Evolutionary conservation across 768 basidiomycete genomes (phyloP).

Genomic region (Lactarius evosmus): DNA sequence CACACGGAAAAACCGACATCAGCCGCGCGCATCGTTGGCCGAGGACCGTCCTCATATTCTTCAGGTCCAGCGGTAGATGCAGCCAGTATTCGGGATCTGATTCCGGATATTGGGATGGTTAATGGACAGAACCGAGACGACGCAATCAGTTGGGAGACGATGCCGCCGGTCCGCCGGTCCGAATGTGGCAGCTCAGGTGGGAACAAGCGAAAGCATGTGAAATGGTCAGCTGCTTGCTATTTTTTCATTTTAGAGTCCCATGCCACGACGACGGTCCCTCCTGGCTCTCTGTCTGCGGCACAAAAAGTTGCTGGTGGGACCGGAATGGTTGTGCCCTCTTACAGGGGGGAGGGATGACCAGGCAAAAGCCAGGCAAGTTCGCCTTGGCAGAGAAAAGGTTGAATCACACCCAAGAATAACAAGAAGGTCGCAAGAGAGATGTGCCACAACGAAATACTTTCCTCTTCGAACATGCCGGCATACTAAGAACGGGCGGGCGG

Average conservation of each 20-base stretch:
- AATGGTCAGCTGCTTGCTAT: neutral
- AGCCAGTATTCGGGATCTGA: neutral
- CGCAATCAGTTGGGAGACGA: neutral
- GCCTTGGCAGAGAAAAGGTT: neutral
- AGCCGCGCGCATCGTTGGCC: neutral
- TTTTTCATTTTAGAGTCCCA: neutral
- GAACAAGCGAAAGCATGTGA: constrained; percentile 6
- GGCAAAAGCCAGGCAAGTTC: neutral
- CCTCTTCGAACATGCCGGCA: neutral
- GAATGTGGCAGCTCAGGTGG: neutral
- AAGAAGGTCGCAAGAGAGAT: neutral
- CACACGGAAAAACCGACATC: neutral
- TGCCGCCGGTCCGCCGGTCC: neutral
- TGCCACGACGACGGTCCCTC: neutral
- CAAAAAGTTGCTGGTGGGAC: neutral
- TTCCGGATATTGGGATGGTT: neutral
- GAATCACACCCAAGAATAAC: neutral
- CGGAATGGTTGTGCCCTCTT: neutral
- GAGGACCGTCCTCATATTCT: neutral
- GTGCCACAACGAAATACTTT: constrained; percentile 1
- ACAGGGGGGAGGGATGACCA: neutral
- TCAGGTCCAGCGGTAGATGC: neutral
- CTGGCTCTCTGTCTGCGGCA: neutral
- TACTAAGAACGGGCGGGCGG: neutral
- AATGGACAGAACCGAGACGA: neutral